Conservation (phyloP, 371 early-diverging fungal genomes). For the Blakeslea trispora region DNA sequence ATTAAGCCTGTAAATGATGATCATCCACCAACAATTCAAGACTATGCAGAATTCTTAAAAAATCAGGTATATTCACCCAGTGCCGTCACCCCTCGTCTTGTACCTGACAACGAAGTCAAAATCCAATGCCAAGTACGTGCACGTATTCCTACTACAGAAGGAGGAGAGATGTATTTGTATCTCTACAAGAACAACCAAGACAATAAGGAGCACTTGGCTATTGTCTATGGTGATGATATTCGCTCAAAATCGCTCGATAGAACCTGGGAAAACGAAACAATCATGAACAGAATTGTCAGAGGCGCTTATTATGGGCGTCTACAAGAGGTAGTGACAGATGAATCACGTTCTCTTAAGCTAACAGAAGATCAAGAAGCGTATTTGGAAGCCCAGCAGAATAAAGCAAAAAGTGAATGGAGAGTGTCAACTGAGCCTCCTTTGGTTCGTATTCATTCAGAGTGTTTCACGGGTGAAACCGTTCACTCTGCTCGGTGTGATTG, state of each 20-base stretch:
- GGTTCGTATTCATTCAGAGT: conserved; percentile 94
- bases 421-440: conserved; percentile 57
- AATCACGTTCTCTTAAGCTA: conserved; percentile 34
- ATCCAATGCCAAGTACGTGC: conserved; percentile 79
- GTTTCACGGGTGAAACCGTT: conserved; percentile 96
- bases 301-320: conserved; percentile 75
- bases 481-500: conserved; percentile 94
- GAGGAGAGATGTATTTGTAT: conserved; percentile 83
- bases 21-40: conserved; percentile 43
- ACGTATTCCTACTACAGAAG: conserved; percentile 83
- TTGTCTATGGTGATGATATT: conserved; percentile 88
- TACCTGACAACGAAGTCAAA: conserved; percentile 31
- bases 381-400: conserved; percentile 42
- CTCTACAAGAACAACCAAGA: conserved; percentile 86
- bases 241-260: conserved; percentile 70
- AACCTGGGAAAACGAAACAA: conserved; percentile 70
- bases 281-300: conserved; percentile 74
- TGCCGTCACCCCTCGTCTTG: conserved; percentile 43
- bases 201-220: conserved; percentile 89
- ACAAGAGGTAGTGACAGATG: conserved; percentile 50
- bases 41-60: conserved; percentile 50
- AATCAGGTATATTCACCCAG: conserved; percentile 48
- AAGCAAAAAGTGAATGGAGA: conserved; percentile 35
- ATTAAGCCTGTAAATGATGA: conserved; percentile 6
- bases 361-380: conserved; percentile 39